These are phyloP conservation scores for Wickerhamiella domercqiae DNA, from an alignment of 805 yeast genomes.

Conservation along the genomic window DNA sequence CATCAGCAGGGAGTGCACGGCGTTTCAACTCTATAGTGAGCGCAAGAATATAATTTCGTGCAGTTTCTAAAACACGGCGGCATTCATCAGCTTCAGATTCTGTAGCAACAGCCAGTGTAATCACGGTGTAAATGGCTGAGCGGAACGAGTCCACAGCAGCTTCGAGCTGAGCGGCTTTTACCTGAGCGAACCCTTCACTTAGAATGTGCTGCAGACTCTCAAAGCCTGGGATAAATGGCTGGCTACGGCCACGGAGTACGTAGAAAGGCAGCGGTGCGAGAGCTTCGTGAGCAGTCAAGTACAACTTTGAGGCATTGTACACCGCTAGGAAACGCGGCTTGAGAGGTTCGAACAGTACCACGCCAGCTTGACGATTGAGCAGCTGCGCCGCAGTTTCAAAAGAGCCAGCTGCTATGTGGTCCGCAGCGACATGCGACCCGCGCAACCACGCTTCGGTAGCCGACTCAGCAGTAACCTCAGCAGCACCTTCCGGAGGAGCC, in stretches of 20 bases:
- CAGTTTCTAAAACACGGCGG: conserved; percentile 48
- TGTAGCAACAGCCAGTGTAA: conserved; percentile 53
- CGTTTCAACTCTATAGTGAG: conserved; percentile 81
- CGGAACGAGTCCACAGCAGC: conserved; percentile 72
- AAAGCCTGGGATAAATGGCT: conserved; percentile 62
- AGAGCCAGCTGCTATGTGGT: conserved; percentile 89
- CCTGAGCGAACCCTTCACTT: conserved; percentile 62
- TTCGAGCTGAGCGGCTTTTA: conserved; percentile 70
- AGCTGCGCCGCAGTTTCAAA: conserved; percentile 92
- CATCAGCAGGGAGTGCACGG: conserved; percentile 52
- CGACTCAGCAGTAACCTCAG: conserved; percentile 24
- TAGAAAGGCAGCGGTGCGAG: conserved; percentile 54
- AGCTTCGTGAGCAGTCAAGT: conserved; percentile 58
- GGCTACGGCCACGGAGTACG: conserved; percentile 41
- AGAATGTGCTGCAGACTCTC: conserved; percentile 46
- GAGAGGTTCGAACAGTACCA: conserved; percentile 74
- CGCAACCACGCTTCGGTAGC: conserved; percentile 74
- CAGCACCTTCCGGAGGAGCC: conserved; percentile 18
- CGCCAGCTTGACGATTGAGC: conserved; percentile 77
- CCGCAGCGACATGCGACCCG: conserved; percentile 79
- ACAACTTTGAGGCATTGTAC: conserved; percentile 64
- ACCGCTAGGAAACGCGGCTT: conserved; percentile 70
- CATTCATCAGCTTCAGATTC: conserved; percentile 69
- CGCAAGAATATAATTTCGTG: conserved; percentile 86
- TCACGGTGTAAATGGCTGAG: conserved; percentile 56